Evolutionary conservation across 345 rosid species (phyloP), one percentile per base, ranked within the genome.

Genomic region (Triadica sebifera): DNA sequence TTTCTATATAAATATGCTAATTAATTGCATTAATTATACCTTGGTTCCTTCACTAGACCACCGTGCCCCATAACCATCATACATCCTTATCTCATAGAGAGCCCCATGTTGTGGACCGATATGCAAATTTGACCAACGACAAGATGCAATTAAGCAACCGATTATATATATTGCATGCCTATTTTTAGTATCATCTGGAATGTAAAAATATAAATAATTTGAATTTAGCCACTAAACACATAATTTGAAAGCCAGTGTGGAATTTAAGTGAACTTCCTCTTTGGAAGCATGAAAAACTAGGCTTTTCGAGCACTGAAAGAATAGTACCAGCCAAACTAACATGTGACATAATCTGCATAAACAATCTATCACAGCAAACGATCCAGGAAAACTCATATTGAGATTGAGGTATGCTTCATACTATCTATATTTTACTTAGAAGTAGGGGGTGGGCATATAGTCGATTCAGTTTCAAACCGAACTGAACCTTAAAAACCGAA

Each of bases 21-120:
- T 15, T 17, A 13, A 65, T 37, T 24, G 41, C 58, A 53, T n/a
- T 9, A 38, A 34, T 66, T 64, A 69, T 86, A 91, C 98, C 91
- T 89, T 84, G 43, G 82, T 77, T 70, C 97, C 92, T 81, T 91
- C 93, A 66, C 55, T 75, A 20, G 93, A 89, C 93, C 95, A 93
- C 62, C 90, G 83, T 49, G 89, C 95, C 67, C 93, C 95, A 58
- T 87, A 91, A 56, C 92, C 95, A 60, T 87, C 82, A 74, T 75
- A 80, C 65, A 79, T 85, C 75, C 97, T 78, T 74, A 90, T 86
- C 86, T 89, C 95, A 43, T 87, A 90, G 67, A 91, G 88, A 75
- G 74, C 81, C 39, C 95, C 93, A 25, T 85, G 93, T 39, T 86
- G 89, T 73, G 87, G 88, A 79, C 85, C 88, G 8, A 83, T 76